Evolutionary conservation across 2,329 filamentous ascomycete genomes (phyloP), one percentile per base, ranked within the genome.

Genomic region (Colletotrichum spaethianum): DNA sequence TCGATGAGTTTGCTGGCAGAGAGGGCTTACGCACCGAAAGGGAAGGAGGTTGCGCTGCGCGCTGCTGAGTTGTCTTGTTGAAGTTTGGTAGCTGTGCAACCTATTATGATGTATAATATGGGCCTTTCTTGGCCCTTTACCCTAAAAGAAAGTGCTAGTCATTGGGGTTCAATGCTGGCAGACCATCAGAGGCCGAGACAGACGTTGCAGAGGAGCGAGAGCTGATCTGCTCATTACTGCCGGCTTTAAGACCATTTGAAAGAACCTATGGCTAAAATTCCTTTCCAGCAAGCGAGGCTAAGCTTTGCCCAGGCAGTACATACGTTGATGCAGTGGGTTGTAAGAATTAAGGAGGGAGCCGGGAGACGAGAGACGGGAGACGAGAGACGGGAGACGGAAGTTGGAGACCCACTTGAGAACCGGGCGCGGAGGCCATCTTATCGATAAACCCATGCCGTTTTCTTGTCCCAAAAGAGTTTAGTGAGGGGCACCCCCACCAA

Each of bases 401-500:
- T 40, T 18, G 44, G 46, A 63, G 44, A 31, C 20, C 60, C 60
- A 40, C 60, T 40, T 44, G 14, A n/a, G 42, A n/a, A 28, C 28
- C 59, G 20, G 59, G 6, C 8, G 20, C n/a, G 2, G 20, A n/a
- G 46, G 31, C 28, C 7, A 26, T 42, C 61, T 75, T 74, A 74
- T 77, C 72, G 40, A 69, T 66, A 63, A 63, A 28, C 2, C 14
- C 67, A 18, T 60, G n/a, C 38, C 33, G 31, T 48, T 36, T 14
- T 14, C 6, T 11, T 5, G 63, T 63, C 79, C 73, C 28, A 71
- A 80, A 78, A 46, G 0, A 75, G 81, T 67, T 73, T 85, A 85
- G 82, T 81, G 83, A 82, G 83, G 83, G 83, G 83, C 80, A 81
- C 64, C 40, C 50, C 75, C 75, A 67, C 67, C 77, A 81, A 81